These are phyloP conservation scores for Triticum turgidum DNA, from an alignment of 176 grass and related monocot species.

Conservation along the genomic window DNA sequence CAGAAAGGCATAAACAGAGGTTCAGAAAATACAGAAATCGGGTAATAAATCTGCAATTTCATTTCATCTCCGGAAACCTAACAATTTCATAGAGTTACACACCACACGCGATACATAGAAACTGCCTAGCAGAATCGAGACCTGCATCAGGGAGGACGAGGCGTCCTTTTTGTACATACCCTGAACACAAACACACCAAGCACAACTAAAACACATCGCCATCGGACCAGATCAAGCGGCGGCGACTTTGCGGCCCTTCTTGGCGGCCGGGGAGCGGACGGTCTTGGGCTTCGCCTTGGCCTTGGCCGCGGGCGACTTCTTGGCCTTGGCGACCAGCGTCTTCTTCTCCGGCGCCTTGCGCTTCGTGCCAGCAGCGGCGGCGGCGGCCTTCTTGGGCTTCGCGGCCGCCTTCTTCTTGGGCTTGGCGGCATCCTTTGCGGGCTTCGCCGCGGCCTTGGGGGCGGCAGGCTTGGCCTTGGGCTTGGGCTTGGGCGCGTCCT, in stretches of 20 bases:
- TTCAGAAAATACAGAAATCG: too few species aligned
- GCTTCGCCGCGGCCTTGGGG: constrained; percentile 14
- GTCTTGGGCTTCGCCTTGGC: constrained; percentile 24
- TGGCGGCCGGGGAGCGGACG: constrained; percentile 33
- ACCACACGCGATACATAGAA: not conserved
- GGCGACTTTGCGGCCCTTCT: constrained; percentile 42
- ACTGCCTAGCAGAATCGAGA: not conserved
- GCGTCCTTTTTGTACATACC: constrained; percentile 38
- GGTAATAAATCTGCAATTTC: too few species aligned
- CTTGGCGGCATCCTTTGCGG: constrained; percentile 19
- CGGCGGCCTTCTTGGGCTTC: not conserved
- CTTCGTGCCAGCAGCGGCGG: not conserved
- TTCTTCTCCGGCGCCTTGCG: constrained; percentile 30
- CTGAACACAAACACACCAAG: constrained; percentile 10
- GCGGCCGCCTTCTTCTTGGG: constrained; percentile 20
- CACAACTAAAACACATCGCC: not conserved
- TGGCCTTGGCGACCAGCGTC: constrained; percentile 7
- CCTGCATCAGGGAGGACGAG: not conserved
- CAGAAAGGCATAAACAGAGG: too few species aligned
- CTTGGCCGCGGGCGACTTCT: constrained; percentile 13
- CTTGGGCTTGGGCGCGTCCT: constrained; percentile 24
- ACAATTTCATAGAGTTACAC: too few species aligned
- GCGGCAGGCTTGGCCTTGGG: not conserved
- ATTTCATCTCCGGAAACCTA: too few species aligned
- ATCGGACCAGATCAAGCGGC: not conserved